Conservation (phyloP, 495 filamentous ascomycete species). For the Penicillium argentinense region DNA sequence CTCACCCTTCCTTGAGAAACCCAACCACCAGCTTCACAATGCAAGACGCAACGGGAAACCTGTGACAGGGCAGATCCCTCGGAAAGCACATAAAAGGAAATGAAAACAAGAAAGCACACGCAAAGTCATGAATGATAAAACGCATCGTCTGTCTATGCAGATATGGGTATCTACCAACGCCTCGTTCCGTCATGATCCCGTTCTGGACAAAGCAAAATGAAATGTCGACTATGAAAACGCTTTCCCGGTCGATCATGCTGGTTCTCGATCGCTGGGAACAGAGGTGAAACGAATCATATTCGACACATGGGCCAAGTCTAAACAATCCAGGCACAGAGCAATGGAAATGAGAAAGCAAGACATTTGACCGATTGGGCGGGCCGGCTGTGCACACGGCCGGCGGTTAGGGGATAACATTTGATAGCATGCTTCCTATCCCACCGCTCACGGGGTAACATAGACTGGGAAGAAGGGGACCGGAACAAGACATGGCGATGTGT, state of each 20-base stretch:
- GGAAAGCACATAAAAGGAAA: constrained; percentile 9
- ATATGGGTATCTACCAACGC: constrained; percentile 54
- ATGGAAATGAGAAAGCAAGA: constrained; percentile 25
- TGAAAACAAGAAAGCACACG: constrained; percentile 31
- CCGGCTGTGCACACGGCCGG: constrained; percentile 23
- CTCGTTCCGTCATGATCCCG: constrained; percentile 49
- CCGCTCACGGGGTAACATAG: constrained; percentile 40
- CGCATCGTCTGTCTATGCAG: constrained; percentile 38
- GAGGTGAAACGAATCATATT: constrained; percentile 29
- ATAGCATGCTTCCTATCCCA: constrained; percentile 37
- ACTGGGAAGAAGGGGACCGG: constrained; percentile 45
- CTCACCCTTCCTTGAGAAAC: constrained; percentile 6
- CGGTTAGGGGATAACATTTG: constrained; percentile 24
- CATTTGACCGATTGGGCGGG: constrained; percentile 23
- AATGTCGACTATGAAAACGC: constrained; percentile 29
- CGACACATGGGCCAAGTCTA: constrained; percentile 40
- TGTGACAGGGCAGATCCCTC: neutral
- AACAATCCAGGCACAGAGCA: constrained; percentile 34
- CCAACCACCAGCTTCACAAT: neutral
- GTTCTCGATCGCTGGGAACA: constrained; percentile 17
- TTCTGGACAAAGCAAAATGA: constrained; percentile 28
- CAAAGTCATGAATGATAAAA: constrained; percentile 27
- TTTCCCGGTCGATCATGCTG: constrained; percentile 25
- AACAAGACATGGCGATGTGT: constrained; percentile 42
- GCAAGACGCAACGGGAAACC: neutral